Evolutionary conservation across 2,329 filamentous ascomycete genomes (phyloP).

Genomic region (Raffaelea arxii): DNA sequence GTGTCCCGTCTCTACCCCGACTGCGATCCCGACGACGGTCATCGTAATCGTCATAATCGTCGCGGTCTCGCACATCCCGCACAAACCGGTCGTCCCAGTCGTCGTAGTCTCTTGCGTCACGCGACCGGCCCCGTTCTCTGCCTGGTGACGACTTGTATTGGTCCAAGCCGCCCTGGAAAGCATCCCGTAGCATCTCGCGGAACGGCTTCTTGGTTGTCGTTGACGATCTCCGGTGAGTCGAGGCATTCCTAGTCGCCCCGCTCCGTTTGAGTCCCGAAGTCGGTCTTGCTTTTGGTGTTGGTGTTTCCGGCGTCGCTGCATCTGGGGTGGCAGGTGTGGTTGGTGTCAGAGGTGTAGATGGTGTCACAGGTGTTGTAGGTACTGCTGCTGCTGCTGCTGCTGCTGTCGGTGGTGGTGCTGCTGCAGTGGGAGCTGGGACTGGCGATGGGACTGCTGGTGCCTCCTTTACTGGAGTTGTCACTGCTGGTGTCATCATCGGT

Average conservation of each 20-base stretch:
- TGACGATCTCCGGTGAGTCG: constrained; percentile 21
- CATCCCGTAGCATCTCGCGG: constrained; percentile 49
- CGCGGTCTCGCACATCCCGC: background rate
- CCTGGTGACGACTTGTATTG: constrained; percentile 38
- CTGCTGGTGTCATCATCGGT: too few species aligned
- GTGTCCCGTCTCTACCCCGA: background rate
- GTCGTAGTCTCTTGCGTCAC: constrained; percentile 3
- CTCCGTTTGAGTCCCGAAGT: constrained; percentile 39
- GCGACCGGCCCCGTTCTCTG: constrained; percentile 14
- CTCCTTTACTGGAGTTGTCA: too few species aligned
- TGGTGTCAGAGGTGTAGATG: constrained; percentile 6
- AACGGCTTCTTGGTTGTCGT: constrained; percentile 36
- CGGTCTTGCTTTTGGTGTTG: constrained; percentile 13
- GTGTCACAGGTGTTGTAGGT: too few species aligned
- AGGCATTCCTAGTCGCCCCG: constrained; percentile 42
- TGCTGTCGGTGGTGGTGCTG: background rate
- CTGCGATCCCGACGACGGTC: background rate
- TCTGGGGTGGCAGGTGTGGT: constrained; percentile 16
- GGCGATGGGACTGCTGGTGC: background rate
- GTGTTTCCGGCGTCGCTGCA: constrained; percentile 22
- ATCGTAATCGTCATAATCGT: background rate
- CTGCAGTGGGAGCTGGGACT: background rate
- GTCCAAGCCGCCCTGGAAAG: constrained; percentile 52
- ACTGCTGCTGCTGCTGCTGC: background rate
- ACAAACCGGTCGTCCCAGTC: constrained; percentile 13